These are phyloP conservation scores for Kazachstania kunashirensis DNA, from an alignment of 805 yeast genomes.

Conservation along the genomic window DNA sequence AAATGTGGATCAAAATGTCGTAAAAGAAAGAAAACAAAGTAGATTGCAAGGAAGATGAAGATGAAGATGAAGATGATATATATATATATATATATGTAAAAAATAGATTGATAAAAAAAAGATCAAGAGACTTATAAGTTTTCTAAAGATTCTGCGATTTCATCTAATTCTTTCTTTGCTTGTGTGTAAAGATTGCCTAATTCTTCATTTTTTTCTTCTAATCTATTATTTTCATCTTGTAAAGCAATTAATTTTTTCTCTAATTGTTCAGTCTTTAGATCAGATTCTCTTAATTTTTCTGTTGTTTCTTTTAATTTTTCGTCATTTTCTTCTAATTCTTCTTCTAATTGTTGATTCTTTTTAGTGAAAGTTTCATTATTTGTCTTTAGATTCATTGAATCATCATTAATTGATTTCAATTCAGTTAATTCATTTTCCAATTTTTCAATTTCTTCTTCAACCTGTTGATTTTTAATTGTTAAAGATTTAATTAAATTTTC, in stretches of 20 bases:
- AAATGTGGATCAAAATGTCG: too few relatives aligned
- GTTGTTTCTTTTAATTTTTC: constrained; percentile 88
- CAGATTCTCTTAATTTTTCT: constrained; percentile 82
- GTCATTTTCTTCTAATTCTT: constrained; percentile 67
- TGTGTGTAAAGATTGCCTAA: constrained; percentile 65
- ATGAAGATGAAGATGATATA: too few relatives aligned
- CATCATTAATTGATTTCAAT: constrained; percentile 79
- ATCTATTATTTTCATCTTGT: constrained; percentile 81
- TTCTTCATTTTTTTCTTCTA: constrained; percentile 85
- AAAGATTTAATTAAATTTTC: constrained; percentile 89
- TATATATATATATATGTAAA: background rate
- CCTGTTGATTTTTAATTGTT: constrained; percentile 78
- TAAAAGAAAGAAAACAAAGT: too few relatives aligned
- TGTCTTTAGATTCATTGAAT: constrained; percentile 87
- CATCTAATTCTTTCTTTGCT: constrained; percentile 87
- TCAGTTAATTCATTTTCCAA: constrained; percentile 65
- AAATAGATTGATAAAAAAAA: background rate
- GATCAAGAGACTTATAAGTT: constrained; percentile 16
- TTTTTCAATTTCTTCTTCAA: constrained; percentile 61
- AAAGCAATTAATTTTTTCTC: constrained; percentile 86
- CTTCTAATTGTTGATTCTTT: constrained; percentile 81
- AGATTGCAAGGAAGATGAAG: too few relatives aligned
- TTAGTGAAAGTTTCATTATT: constrained; percentile 84
- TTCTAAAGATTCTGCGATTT: constrained; percentile 89
- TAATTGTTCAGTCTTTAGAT: constrained; percentile 72